Conservation (phyloP, 805 yeast genomes). For the Candida schatavii region DNA sequence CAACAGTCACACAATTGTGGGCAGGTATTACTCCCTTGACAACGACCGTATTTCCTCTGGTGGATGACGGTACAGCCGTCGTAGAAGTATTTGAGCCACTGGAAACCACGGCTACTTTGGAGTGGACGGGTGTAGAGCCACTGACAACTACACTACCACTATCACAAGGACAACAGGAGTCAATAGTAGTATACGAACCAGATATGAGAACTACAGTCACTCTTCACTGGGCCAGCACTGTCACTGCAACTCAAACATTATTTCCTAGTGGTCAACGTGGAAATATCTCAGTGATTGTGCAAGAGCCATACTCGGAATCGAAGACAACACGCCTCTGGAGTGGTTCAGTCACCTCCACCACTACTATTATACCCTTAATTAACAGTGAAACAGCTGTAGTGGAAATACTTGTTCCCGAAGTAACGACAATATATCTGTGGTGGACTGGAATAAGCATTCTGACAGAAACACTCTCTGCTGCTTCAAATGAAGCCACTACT, state of each 20-base stretch:
- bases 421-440: not conserved
- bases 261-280: not conserved
- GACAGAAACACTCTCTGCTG: not conserved
- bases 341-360: not conserved
- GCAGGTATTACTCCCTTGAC: not conserved
- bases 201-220: conserved; percentile 11
- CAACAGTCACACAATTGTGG: not conserved
- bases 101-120: not conserved
- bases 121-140: conserved; percentile 10
- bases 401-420: not conserved
- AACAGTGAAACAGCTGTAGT: not conserved
- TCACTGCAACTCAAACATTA: conserved; percentile 10
- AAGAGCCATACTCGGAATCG: not conserved
- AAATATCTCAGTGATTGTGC: not conserved
- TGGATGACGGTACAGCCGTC: not conserved
- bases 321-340: not conserved
- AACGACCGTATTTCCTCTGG: not conserved
- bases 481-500: not conserved
- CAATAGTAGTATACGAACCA: not conserved
- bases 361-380: not conserved
- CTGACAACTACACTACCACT: not conserved
- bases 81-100: not conserved
- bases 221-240: conserved; percentile 15
- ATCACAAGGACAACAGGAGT: not conserved
- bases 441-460: not conserved